Conservation (phyloP, 2,329 filamentous ascomycete species). For the Stemphylium beticola region DNA sequence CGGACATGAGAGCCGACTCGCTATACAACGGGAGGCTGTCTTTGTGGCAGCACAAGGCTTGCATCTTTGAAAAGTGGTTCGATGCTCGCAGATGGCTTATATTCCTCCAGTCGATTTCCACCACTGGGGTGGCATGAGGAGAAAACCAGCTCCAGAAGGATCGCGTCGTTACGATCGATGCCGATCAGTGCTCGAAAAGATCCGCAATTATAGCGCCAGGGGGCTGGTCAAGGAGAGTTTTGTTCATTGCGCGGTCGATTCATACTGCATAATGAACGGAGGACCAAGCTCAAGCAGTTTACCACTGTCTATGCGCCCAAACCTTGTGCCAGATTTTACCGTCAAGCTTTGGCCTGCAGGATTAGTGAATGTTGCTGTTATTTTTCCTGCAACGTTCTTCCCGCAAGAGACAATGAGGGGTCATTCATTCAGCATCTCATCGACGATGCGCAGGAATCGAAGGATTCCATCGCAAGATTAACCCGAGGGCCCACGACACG, state of each 20-base stretch:
- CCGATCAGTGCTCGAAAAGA: constrained; percentile 31
- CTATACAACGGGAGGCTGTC: constrained; percentile 15
- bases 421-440: constrained; percentile 1
- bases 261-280: constrained; percentile 24
- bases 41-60: constrained; percentile 28
- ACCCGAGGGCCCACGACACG: constrained; percentile 19
- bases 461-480: constrained; percentile 14
- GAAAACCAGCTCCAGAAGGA: constrained; percentile 22
- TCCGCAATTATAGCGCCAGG: constrained; percentile 21
- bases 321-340: background rate
- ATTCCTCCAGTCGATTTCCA: constrained; percentile 40
- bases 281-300: constrained; percentile 19
- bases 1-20: background rate
- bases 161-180: constrained; percentile 32
- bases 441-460: constrained; percentile 13
- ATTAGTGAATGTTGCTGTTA: constrained; percentile 3
- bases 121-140: constrained; percentile 25
- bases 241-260: constrained; percentile 27
- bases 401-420: background rate
- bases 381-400: constrained; percentile 4
- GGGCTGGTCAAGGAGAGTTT: constrained; percentile 20
- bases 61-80: constrained; percentile 33
- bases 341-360: background rate
- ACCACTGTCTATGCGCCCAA: constrained; percentile 14
- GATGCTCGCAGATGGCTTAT: constrained; percentile 31